Conservation (phyloP, 2,329 filamentous ascomycete genomes). For the Fonsecaea pedrosoi region DNA sequence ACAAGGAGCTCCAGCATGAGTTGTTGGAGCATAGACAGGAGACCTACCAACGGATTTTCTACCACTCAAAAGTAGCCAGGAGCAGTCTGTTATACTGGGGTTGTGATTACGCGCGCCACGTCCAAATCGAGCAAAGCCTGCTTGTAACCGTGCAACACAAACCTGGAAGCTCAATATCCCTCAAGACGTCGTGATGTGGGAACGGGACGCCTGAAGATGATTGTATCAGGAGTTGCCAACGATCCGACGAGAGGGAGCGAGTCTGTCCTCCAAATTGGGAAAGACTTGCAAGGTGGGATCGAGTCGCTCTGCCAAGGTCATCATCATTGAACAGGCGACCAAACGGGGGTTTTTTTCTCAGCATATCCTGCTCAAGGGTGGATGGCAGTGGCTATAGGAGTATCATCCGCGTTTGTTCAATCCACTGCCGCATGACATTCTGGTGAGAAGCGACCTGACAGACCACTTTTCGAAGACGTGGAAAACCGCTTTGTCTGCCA, state of each 20-base stretch:
- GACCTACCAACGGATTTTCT: neutral
- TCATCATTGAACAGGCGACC: neutral
- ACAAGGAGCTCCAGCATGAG: neutral
- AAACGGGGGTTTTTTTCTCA: neutral
- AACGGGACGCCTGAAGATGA: slow-evolving; percentile 1
- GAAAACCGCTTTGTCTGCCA: neutral
- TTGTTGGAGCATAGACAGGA: neutral
- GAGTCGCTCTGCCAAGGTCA: neutral
- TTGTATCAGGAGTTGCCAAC: neutral
- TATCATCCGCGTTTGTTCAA: neutral
- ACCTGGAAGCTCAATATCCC: neutral
- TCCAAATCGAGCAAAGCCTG: neutral
- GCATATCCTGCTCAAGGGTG: neutral
- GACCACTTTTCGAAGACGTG: neutral
- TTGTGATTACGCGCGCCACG: neutral
- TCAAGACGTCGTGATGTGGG: neutral
- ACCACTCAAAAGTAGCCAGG: neutral
- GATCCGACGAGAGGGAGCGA: neutral
- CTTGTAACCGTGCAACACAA: neutral
- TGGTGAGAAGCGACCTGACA: neutral
- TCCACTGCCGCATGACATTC: neutral
- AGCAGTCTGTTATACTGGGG: neutral
- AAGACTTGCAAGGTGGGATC: neutral
- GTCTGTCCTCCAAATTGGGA: neutral
- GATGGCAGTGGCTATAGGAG: too few species aligned